Evolutionary conservation across 148 eudicot genomes (phyloP), one percentile per base, ranked within the genome.

Genomic region (Tetragonia tetragonoides): DNA sequence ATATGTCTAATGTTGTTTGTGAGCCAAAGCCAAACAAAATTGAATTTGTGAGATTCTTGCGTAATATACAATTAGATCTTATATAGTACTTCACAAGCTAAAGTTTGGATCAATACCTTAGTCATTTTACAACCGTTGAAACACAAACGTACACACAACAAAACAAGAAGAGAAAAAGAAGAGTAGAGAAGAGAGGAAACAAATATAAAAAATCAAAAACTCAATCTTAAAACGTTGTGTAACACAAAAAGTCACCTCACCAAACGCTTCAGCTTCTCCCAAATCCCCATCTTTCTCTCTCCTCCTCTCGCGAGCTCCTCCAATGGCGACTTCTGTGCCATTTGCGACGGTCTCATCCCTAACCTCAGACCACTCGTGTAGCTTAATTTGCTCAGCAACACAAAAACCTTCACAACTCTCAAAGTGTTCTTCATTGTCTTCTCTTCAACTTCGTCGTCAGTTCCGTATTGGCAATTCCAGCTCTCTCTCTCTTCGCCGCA

Each of bases 311-410:
- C 5, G 68, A 34, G 68, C 78, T 67, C 49, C 68, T 42, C 40
- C 78, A 72, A 87, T 87, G 93, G 89, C 90, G 86, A 68, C 83
- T 71, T 78, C 86, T 1, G 40, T 77, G 6, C 78, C 86, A 51
- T 76, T 88, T 2, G 75, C 86, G 6, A 71, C 86, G 42, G 47
- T 87, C 74, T 82, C 78, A 34, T 56, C 79, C 53, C 56, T 79
- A 71, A 54, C 54, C 56, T 79, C 83, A 0, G 72, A 65, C 64
- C 42, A 53, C 14, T n/a, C 70, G 14, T 64, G 57, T 56, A 64
- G 28, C 39, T 38, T 69, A 53, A 24, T 75, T 46, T 57, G 38
- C 65, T 60, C 57, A 40, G 28, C 64, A n/a, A 39, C 67, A 40
- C 28, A 24, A 17, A 49, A 16, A 0, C 20, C 61, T 28, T 65